A percentile compares a stretch with the other conserved stretches of the same genome.
Conservation (phyloP, 495 filamentous ascomycete species). For the Aspergillus biplanus region DNA sequence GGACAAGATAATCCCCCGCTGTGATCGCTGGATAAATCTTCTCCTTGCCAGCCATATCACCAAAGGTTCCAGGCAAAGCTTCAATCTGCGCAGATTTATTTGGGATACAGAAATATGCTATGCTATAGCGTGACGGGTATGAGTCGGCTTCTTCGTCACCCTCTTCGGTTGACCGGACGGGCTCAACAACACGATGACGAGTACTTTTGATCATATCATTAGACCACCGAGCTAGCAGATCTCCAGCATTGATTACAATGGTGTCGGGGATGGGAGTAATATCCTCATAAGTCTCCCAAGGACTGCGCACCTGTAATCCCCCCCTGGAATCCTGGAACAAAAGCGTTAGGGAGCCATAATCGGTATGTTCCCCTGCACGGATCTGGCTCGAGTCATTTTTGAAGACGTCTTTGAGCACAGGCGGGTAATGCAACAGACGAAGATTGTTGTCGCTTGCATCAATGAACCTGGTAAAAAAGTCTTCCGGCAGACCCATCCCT, state of each 20-base stretch:
- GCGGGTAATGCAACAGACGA: constrained; percentile 85
- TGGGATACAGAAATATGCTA: constrained; percentile 87
- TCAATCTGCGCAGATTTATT: constrained; percentile 78
- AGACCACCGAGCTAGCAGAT: constrained; percentile 84
- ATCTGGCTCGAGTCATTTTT: constrained; percentile 72
- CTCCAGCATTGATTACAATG: constrained; percentile 89
- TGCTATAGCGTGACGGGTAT: constrained; percentile 50
- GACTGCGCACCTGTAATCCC: constrained; percentile 80
- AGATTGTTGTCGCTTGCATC: constrained; percentile 80
- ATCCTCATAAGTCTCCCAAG: constrained; percentile 76
- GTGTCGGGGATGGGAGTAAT: constrained; percentile 80
- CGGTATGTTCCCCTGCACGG: constrained; percentile 83
- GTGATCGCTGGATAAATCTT: constrained; percentile 75
- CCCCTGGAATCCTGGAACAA: constrained; percentile 88
- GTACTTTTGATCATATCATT: constrained; percentile 89
- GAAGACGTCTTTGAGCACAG: constrained; percentile 68
- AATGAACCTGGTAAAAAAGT: constrained; percentile 76
- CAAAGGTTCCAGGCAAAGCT: constrained; percentile 83
- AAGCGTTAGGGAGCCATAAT: constrained; percentile 85
- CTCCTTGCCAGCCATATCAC: constrained; percentile 54
- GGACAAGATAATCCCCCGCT: constrained; percentile 79
- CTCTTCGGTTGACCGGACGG: constrained; percentile 45
- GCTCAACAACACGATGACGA: constrained; percentile 86
- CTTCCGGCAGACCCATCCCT: constrained; percentile 71
- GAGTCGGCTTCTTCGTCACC: constrained; percentile 26